A percentile compares a stretch with the other conserved stretches of the same genome.
Evolutionary conservation across 805 yeast genomes (phyloP).

Genomic region (Saccharomyces mikatae): DNA sequence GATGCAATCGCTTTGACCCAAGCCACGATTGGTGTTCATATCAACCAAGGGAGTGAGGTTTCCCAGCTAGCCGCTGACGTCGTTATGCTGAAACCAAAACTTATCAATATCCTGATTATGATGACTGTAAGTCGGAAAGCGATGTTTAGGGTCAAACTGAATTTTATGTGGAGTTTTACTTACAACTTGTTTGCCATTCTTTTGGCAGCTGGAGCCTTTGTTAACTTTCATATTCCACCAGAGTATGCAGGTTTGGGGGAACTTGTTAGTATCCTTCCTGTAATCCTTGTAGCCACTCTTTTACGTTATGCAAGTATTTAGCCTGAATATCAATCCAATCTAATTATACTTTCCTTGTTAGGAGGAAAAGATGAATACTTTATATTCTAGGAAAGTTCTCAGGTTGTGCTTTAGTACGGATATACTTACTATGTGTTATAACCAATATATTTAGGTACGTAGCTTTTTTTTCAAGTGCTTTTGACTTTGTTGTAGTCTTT

Average conservation of each 20-base stretch:
- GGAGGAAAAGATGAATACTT: too few species aligned
- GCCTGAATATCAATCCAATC: neutral
- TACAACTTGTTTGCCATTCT: neutral
- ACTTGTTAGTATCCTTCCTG: neutral
- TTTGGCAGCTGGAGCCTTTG: neutral
- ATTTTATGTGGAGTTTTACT: neutral
- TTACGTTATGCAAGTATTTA: neutral
- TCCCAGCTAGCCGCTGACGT: conserved; percentile 78
- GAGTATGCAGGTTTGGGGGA: neutral
- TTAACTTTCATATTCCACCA: neutral
- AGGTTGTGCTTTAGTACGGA: too few species aligned
- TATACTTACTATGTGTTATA: too few species aligned
- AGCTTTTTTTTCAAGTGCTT: too few species aligned
- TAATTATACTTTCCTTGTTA: too few species aligned
- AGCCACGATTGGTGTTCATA: conserved; percentile 74
- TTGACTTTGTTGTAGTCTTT: too few species aligned
- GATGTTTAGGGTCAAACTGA: neutral
- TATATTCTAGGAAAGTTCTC: too few species aligned
- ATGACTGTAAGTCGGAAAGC: neutral
- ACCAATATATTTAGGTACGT: too few species aligned
- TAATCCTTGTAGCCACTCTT: neutral
- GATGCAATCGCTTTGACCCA: conserved; percentile 79
- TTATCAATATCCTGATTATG: neutral
- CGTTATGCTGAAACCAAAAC: conserved; percentile 39
- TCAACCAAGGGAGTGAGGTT: conserved; percentile 71